Conservation (phyloP, 2,329 filamentous ascomycete species). For the Fusarium succisae region DNA sequence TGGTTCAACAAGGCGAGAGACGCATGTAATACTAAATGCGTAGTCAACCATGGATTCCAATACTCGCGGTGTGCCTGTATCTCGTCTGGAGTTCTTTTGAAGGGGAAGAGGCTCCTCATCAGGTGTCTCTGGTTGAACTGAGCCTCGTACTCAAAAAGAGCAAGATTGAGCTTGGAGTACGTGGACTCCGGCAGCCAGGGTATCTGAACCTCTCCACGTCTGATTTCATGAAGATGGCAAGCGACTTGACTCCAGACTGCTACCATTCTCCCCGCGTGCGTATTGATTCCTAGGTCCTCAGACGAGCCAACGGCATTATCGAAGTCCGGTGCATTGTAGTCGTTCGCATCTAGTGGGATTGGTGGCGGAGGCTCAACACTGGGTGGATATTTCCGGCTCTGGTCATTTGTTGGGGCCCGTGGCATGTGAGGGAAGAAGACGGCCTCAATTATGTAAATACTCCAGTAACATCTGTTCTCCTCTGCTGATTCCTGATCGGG, state of each 20-base stretch:
- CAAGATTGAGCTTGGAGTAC: constrained; percentile 9
- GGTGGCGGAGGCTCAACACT: neutral
- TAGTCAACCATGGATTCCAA: constrained; percentile 11
- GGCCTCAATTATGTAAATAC: neutral
- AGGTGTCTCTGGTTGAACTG: constrained; percentile 8
- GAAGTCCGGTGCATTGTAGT: neutral
- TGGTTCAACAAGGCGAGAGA: constrained; percentile 11
- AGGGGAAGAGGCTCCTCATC: constrained; percentile 8
- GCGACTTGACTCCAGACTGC: constrained; percentile 1
- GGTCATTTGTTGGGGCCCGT: neutral
- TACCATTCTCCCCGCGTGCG: neutral
- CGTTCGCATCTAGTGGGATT: neutral
- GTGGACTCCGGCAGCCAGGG: constrained; percentile 8
- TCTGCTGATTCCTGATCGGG: neutral
- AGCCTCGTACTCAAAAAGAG: constrained; percentile 8
- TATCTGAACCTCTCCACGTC: neutral
- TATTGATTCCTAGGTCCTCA: neutral
- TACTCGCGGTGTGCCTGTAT: neutral
- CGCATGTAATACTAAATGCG: constrained; percentile 3
- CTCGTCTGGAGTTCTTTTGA: neutral
- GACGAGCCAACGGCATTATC: neutral
- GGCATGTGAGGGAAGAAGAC: neutral
- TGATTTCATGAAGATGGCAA: neutral
- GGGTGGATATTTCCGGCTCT: neutral
- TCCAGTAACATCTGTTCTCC: neutral